Base-by-base conservation (phyloP, 345 rosid species). In the Mallotus nudiflorus region DNA sequence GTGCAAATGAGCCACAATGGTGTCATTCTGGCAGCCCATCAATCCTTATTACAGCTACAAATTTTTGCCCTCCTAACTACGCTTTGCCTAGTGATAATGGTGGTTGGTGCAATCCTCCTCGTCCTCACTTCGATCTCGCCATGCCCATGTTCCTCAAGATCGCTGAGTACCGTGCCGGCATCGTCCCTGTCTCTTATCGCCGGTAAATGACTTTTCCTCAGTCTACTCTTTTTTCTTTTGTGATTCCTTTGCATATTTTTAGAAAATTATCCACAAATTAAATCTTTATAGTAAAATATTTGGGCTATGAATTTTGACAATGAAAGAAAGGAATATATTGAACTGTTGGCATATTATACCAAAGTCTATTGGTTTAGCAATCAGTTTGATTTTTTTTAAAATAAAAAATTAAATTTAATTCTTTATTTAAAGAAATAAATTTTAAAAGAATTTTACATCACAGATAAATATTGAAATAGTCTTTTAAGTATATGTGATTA, bases 91-190 rank as follows among this genome's bases (percentile, higher is more conserved):
- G 65, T 51, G 93, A 90, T 80, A 77, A 90, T 76, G 96, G 96
- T 11, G 96, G 96, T 3, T 90, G 96, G 93, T 90, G 96, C 74
- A 90, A 90, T 68, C 96, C 96, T 20, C 96, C 96, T 45, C 89
- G 93, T 22, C 71, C 88, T 3, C 92, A 87, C 52, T 87, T 87
- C 74, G 92, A 87, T 72, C 92, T 87, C 22, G 85, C 92, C 67
- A 85, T 85, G 92, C 92, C 92, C 51, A 84, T 85, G 86, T 85
- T 87, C 82, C 88, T 87, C 71, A 87, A 82, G 75, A 84, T 87
- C 27, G 92, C 92, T 13, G 84, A 85, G 81, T 87, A 82, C 75
- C 80, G 84, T 1, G 89, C 92, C 15, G 92, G 92, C n/a, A 87
- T 87, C 19, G 86, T 87, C 62, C 92, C 92, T 16, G 82, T 87